Base-by-base conservation (phyloP, 192 early-diverging fungal species). In the Coemansia sp. region DNA sequence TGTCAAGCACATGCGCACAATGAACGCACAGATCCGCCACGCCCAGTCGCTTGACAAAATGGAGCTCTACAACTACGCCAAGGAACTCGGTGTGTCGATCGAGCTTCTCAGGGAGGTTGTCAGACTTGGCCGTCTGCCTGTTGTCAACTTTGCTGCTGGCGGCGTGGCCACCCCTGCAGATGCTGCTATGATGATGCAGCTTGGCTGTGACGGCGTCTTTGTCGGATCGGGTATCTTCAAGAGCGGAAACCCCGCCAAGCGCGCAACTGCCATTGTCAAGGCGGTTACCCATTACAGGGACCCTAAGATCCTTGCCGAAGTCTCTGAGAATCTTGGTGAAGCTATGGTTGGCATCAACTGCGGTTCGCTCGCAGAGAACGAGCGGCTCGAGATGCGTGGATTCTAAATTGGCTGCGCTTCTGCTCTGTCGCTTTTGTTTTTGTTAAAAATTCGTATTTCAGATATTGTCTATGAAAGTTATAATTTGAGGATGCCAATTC, bases 171-270 rank as follows among this genome's bases (percentile, higher is more conserved):
- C 97, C 31, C 97, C 97, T 28, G 95, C 95, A 26, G 97, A 99
- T 87, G 97, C 95, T 58, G 97, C 95, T 13, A 67, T 99, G 67
- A 97, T 99, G 95, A 99, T 99, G 95, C 95, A 98, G 85, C 85
- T 97, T 46, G 97, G 97, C 42, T 93, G 94, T 83, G 95, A 97
- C 82, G 97, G 97, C 84, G 95, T 93, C 65, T 96, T 99, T 85
- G 95, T 99, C 48, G 95, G 95, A 46, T 95, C 94, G 26, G 95
- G 95, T 58, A 95, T 99, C 84, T 99, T 99, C 86, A 97, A 96
- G 84, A 88, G 86, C 61, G 89, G 91, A 29, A 91, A 97, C 78
- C 95, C 97, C 4, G 91, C 89, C 64, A 95, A 94, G 88, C 91
- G 95, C 61, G 97, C 97, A 45, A 82, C 87, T 40, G 97, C 95